A percentile compares a stretch with the other conserved stretches of the same genome.
phyloP scores from a whole-genome alignment of 805 yeast genomes.

The Soucietia sequanensis region DNA sequence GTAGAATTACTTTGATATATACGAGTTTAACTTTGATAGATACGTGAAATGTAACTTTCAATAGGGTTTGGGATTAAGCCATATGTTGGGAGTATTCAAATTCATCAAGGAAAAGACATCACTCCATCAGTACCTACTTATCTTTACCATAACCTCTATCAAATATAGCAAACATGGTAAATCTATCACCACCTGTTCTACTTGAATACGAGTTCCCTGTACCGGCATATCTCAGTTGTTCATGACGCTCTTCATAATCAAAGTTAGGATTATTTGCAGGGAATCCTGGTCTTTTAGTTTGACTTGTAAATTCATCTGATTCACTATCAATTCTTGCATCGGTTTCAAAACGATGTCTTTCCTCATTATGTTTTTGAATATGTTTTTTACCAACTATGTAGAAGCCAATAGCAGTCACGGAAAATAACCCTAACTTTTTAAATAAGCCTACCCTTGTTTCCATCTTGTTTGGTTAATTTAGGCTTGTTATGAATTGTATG shows the following conservation, averaged over 20 bases:
- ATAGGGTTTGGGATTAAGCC: too few species aligned
- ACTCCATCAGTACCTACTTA: too few species aligned
- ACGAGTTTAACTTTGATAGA: too few species aligned
- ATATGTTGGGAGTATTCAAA: too few species aligned
- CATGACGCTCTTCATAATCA: conserved; percentile 29
- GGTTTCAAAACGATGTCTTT: conserved; percentile 33
- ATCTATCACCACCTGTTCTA: conserved; percentile 57
- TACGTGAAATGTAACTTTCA: too few species aligned
- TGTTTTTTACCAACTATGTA: conserved; percentile 34
- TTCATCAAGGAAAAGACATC: too few species aligned
- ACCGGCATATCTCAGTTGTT: conserved; percentile 69
- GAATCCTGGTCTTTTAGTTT: conserved; percentile 52
- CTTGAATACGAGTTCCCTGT: conserved; percentile 58
- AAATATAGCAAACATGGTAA: conserved; percentile 29
- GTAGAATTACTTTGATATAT: too few species aligned
- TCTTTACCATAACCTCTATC: conserved; percentile 13
- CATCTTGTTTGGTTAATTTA: conserved; percentile 9
- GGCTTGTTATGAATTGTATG: not conserved
- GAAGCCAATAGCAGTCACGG: conserved; percentile 29
- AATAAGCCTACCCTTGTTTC: conserved; percentile 39
- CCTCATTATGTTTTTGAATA: conserved; percentile 32
- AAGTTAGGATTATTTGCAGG: conserved; percentile 37
- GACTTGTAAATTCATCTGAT: conserved; percentile 26
- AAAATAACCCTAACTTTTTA: conserved; percentile 32
- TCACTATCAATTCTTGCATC: conserved; percentile 34